A percentile compares a stretch with the other conserved stretches of the same genome.
phyloP scores from a whole-genome alignment of 176 grass and related monocot genomes.

The Carex kokanica region DNA sequence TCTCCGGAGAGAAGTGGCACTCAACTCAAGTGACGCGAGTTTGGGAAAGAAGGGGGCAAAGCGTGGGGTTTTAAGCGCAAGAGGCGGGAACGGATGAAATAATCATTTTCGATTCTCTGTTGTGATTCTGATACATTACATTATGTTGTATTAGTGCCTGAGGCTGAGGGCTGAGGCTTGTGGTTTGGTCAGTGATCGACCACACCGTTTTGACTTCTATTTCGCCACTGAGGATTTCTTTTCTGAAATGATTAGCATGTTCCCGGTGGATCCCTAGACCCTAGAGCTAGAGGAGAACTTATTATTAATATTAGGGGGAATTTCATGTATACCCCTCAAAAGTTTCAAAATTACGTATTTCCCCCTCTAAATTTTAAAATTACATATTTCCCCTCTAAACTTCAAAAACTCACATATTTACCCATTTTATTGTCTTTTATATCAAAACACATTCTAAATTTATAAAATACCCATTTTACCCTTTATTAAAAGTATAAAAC shows the following conservation, averaged over 20 bases:
- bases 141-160: not conserved
- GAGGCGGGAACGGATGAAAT: slow-evolving; percentile 20
- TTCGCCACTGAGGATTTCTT: not conserved
- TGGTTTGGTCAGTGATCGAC: not conserved
- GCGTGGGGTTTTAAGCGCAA: slow-evolving; percentile 14
- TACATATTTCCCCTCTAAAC: too few species aligned
- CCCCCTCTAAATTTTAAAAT: too few species aligned
- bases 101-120: not conserved
- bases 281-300: not conserved
- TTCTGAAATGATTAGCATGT: not conserved
- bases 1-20: not conserved
- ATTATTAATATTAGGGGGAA: too few species aligned
- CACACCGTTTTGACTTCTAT: not conserved
- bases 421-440: too few species aligned
- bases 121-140: not conserved
- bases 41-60: not conserved
- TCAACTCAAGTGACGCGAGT: not conserved
- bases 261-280: not conserved
- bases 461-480: too few species aligned
- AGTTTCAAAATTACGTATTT: too few species aligned
- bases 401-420: too few species aligned
- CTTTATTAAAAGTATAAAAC: too few species aligned
- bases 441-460: too few species aligned
- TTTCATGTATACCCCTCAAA: too few species aligned
- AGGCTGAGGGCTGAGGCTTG: not conserved